phyloP scores from a whole-genome alignment of 2,329 filamentous ascomycete genomes.

The Biscogniauxia marginata region DNA sequence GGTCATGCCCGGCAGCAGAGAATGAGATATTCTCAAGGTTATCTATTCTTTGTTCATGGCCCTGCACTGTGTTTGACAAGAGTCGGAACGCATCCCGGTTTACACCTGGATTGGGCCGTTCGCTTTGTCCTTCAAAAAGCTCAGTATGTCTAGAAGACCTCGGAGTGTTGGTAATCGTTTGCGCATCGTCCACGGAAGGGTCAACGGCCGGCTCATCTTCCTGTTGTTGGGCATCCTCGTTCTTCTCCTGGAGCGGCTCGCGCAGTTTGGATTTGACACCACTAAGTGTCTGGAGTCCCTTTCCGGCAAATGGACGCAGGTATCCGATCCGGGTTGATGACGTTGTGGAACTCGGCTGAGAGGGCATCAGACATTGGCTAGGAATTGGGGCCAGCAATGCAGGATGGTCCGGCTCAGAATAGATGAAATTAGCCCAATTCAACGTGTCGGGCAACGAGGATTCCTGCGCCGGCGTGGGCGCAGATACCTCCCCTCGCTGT shows the following conservation, averaged over 20 bases:
- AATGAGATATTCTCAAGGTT: constrained; percentile 70
- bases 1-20: constrained; percentile 63
- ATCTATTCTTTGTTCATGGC: constrained; percentile 65
- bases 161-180: constrained; percentile 33
- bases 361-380: constrained; percentile 49
- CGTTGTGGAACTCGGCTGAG: constrained; percentile 53
- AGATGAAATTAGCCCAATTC: constrained; percentile 46
- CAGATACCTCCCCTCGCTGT: constrained; percentile 25
- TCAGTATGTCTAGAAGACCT: constrained; percentile 27
- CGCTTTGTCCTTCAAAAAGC: constrained; percentile 17
- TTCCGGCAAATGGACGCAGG: constrained; percentile 54
- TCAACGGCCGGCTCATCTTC: constrained; percentile 20
- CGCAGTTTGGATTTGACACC: constrained; percentile 35
- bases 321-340: constrained; percentile 52
- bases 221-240: constrained; percentile 19
- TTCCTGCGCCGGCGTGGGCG: constrained; percentile 33
- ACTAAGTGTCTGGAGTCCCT: constrained; percentile 53
- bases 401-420: constrained; percentile 37
- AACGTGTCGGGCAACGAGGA: constrained; percentile 56
- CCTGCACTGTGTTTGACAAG: constrained; percentile 52
- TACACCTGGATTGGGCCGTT: constrained; percentile 19
- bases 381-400: constrained; percentile 45
- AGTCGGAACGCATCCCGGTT: constrained; percentile 42
- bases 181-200: constrained; percentile 26
- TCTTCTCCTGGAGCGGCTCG: constrained; percentile 33